A percentile compares a stretch with the other conserved stretches of the same genome.
phyloP scores from a whole-genome alignment of 1,284 basidiomycete genomes.

The Ceratobasidium sp. region DNA sequence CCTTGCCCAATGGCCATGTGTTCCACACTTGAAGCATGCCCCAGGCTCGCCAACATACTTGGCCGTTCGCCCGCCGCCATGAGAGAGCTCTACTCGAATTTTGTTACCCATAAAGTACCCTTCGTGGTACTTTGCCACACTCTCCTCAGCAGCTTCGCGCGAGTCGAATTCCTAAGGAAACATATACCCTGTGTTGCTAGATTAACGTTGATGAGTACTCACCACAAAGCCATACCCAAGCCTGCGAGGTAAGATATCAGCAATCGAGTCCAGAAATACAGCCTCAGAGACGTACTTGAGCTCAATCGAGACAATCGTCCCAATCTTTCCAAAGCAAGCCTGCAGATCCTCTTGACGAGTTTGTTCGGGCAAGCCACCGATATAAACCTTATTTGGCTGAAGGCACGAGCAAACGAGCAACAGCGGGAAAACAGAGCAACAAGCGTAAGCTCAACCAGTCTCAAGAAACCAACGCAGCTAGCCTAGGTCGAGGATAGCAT shows the following conservation, averaged over 20 bases:
- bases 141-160: constrained; percentile 79
- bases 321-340: constrained; percentile 83
- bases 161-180: constrained; percentile 74
- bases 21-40: constrained; percentile 83
- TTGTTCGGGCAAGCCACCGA: constrained; percentile 83
- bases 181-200: constrained; percentile 8
- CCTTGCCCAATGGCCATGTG: constrained; percentile 86
- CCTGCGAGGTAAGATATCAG: constrained; percentile 50
- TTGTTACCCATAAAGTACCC: constrained; percentile 85
- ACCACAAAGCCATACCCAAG: constrained; percentile 86
- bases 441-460: constrained; percentile 52
- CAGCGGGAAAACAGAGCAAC: constrained; percentile 57
- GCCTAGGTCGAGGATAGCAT: constrained; percentile 46
- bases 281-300: constrained; percentile 67
- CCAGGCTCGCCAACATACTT: constrained; percentile 79
- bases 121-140: constrained; percentile 83
- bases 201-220: constrained; percentile 47
- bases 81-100: constrained; percentile 82
- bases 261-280: constrained; percentile 5
- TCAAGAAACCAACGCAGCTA: constrained; percentile 41
- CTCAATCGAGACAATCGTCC: constrained; percentile 75
- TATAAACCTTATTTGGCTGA: constrained; percentile 87
- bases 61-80: constrained; percentile 77
- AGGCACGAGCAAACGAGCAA: constrained; percentile 60
- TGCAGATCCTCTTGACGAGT: constrained; percentile 81